Conservation (phyloP, 345 rosid species). For the Ceriops tagal region DNA sequence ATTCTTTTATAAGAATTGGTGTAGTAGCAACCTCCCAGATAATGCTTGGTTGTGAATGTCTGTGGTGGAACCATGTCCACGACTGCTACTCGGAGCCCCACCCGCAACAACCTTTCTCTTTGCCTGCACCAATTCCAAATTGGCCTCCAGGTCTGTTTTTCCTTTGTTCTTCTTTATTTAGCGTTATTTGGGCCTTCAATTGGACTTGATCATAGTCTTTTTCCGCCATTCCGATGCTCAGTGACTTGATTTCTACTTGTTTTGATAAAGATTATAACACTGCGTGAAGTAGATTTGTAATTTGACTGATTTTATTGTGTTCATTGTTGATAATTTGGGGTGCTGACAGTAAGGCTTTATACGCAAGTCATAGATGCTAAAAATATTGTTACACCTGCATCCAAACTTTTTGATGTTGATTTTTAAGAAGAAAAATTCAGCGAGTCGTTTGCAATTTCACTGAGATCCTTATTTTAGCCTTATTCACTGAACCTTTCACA, state of each 20-base stretch:
- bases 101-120: constrained; percentile 49
- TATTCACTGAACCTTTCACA: no score
- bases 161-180: not conserved
- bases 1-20: constrained; percentile 10
- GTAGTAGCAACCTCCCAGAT: not conserved
- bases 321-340: no score
- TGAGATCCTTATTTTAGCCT: no score
- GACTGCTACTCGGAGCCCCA: constrained; percentile 25
- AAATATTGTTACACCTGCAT: no score
- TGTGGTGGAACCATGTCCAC: constrained; percentile 39
- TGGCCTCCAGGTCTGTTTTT: constrained; percentile 69
- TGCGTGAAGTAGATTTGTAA: no score
- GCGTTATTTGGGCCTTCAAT: not conserved
- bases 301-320: no score
- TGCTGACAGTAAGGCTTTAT: no score
- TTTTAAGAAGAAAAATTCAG: no score
- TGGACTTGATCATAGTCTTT: not conserved
- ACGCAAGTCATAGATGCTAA: no score
- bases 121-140: constrained; percentile 62
- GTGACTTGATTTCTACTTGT: not conserved
- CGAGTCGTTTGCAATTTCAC: no score
- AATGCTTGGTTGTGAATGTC: constrained; percentile 71
- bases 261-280: no score
- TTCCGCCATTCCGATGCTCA: not conserved
- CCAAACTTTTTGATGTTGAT: no score